Percentiles rank a stretch among this genome's conserved stretches.
These are phyloP conservation scores for Myriosclerotinia curreyana DNA, from an alignment of 2,329 filamentous ascomycete genomes.

Conservation along the genomic window DNA sequence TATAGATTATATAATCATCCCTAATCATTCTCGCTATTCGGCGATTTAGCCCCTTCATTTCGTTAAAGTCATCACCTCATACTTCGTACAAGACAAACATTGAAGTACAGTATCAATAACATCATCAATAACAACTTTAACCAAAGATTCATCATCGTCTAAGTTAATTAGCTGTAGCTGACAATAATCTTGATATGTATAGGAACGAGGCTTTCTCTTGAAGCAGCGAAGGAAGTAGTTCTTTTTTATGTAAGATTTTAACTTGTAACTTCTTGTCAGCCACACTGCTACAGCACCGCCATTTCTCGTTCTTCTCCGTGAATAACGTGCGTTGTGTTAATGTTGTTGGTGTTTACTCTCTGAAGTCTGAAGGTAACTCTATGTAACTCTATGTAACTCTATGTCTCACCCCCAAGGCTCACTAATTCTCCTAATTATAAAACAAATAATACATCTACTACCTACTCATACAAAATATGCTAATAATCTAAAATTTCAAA, in stretches of 20 bases:
- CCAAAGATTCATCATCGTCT: too few relatives aligned
- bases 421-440: not conserved
- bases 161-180: not conserved
- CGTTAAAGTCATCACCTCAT: too few relatives aligned
- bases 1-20: too few relatives aligned
- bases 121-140: too few relatives aligned
- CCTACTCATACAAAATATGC: not conserved
- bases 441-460: too few relatives aligned
- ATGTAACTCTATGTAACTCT: not conserved
- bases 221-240: not conserved
- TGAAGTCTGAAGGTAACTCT: too few relatives aligned
- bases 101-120: too few relatives aligned
- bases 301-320: not conserved
- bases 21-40: too few relatives aligned
- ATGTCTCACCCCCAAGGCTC: not conserved
- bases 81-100: too few relatives aligned
- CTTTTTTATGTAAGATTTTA: conserved; percentile 4
- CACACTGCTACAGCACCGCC: not conserved
- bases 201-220: not conserved
- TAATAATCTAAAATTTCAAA: not conserved
- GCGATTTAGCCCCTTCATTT: too few relatives aligned
- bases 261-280: too few relatives aligned
- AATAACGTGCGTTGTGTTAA: not conserved
- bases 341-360: too few relatives aligned
- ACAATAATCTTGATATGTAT: not conserved